These are phyloP conservation scores for Fusarium xyrophilum DNA, from an alignment of 2,329 filamentous ascomycete genomes.

Conservation along the genomic window DNA sequence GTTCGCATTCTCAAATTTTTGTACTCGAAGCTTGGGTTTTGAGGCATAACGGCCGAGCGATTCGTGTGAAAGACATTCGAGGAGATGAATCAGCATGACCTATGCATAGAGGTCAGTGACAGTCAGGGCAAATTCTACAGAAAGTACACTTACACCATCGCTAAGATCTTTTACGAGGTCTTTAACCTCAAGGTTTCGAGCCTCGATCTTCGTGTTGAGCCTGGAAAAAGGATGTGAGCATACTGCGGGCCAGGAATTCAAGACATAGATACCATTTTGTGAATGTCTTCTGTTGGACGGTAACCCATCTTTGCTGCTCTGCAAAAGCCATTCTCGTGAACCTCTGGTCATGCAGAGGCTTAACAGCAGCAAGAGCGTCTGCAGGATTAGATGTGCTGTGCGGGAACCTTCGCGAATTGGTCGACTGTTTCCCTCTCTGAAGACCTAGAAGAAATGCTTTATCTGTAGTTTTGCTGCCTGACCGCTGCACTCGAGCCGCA, in stretches of 20 bases:
- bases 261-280: conserved; percentile 77
- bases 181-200: conserved; percentile 78
- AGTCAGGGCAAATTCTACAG: not conserved
- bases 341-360: conserved; percentile 58
- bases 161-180: conserved; percentile 89
- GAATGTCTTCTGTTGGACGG: conserved; percentile 97
- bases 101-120: conserved; percentile 47
- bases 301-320: conserved; percentile 72
- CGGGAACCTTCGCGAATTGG: conserved; percentile 39
- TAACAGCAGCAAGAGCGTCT: conserved; percentile 54
- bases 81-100: conserved; percentile 94
- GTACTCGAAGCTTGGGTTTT: conserved; percentile 93
- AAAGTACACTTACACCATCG: conserved; percentile 77
- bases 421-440: conserved; percentile 34
- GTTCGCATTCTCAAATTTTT: conserved; percentile 98
- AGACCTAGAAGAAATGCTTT: conserved; percentile 34
- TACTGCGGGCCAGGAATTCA: not conserved
- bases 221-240: conserved; percentile 52
- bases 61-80: conserved; percentile 94
- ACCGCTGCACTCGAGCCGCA: conserved; percentile 56
- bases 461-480: conserved; percentile 47
- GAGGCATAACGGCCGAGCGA: conserved; percentile 96
- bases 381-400: conserved; percentile 48
- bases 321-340: conserved; percentile 67
- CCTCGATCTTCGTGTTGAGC: conserved; percentile 94